Evolutionary conservation across 306 rosid species (phyloP).

Genomic region (Pyrus communis): DNA sequence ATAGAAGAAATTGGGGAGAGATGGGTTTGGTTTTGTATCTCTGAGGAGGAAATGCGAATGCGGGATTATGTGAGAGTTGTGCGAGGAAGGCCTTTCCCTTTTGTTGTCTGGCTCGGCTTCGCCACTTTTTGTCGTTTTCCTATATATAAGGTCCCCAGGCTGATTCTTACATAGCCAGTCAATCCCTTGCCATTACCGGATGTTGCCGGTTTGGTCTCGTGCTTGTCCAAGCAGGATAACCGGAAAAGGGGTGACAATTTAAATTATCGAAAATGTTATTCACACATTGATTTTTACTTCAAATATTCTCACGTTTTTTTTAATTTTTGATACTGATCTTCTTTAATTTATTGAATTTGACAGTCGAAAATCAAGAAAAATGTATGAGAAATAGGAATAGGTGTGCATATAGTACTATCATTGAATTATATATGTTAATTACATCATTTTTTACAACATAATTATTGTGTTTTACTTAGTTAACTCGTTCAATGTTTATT

Average conservation of each 20-base stretch:
- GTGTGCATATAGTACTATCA: no score
- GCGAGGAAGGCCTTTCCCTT: not conserved
- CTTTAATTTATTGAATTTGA: no score
- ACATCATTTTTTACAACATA: no score
- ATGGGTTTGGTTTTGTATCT: not conserved
- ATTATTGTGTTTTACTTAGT: no score
- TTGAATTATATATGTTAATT: no score
- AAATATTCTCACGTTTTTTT: no score
- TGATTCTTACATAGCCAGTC: not conserved
- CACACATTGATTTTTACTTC: no score
- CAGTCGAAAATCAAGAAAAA: accelerated
- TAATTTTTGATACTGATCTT: no score
- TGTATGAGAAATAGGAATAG: no score
- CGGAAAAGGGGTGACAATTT: not conserved
- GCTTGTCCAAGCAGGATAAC: not conserved
- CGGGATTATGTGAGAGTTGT: not conserved
- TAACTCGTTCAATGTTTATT: no score
- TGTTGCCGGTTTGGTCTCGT: not conserved
- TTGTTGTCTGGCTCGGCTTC: not conserved
- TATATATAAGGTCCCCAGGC: not conserved
- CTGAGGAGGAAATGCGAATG: not conserved
- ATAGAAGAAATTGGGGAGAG: not conserved
- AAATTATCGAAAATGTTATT: no score
- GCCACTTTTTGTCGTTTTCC: not conserved
- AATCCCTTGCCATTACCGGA: not conserved